Evolutionary conservation across 805 yeast species (phyloP).

Genomic region (Scheffersomyces amazonensis): DNA sequence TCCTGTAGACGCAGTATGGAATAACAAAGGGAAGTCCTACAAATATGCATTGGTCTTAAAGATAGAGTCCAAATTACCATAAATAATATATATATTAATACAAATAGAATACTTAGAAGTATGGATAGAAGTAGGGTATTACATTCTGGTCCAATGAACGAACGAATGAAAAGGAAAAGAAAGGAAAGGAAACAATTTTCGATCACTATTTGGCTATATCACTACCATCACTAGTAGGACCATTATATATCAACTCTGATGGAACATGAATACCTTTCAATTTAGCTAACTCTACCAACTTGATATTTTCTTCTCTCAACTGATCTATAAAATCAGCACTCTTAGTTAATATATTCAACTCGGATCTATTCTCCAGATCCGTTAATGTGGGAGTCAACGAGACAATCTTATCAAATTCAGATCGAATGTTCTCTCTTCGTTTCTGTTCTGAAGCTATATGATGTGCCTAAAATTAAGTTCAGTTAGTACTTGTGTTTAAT

Average conservation of each 20-base stretch:
- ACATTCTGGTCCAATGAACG: no score
- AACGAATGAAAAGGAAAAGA: no score
- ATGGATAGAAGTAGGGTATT: no score
- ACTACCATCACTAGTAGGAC: conserved; percentile 19
- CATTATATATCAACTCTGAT: conserved; percentile 29
- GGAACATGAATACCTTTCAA: conserved; percentile 42
- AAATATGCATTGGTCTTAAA: conserved; percentile 13
- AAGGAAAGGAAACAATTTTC: not conserved
- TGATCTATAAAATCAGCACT: conserved; percentile 53
- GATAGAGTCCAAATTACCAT: no score
- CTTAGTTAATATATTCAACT: conserved; percentile 68
- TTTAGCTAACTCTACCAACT: conserved; percentile 40
- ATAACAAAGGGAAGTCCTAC: conserved; percentile 9
- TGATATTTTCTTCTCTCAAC: conserved; percentile 48
- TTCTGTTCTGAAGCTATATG: conserved; percentile 86
- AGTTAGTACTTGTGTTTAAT: conserved; percentile 15
- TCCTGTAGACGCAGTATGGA: conserved; percentile 13
- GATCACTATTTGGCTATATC: conserved; percentile 7
- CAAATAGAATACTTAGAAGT: no score
- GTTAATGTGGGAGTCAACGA: conserved; percentile 70
- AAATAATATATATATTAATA: conserved; percentile 1
- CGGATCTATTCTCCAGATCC: conserved; percentile 75
- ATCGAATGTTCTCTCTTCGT: conserved; percentile 79
- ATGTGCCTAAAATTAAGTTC: conserved; percentile 46
- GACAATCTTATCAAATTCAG: conserved; percentile 76